A percentile compares a stretch with the other conserved stretches of the same genome.
Conservation (phyloP, 169 alveolate genomes). For the Plasmodium fragile region DNA sequence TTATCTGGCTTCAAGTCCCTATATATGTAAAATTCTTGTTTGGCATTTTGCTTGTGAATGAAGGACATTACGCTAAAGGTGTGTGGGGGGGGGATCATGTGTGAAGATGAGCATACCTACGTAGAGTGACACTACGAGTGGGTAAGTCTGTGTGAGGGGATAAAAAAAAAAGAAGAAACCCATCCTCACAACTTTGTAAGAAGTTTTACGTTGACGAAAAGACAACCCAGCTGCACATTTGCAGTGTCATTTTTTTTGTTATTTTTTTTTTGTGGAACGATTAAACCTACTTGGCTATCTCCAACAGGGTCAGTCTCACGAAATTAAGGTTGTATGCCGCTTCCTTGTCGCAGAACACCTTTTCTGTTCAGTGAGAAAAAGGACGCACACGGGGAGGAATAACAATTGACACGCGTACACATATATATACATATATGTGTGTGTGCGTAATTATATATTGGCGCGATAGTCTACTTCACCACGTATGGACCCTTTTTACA, state of each 20-base stretch:
- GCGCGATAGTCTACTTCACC: neutral
- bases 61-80: slow-evolving; percentile 37
- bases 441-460: neutral
- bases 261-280: neutral
- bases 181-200: neutral
- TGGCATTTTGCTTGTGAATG: slow-evolving; percentile 42
- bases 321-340: slow-evolving; percentile 35
- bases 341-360: slow-evolving; percentile 24
- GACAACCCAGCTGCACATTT: neutral
- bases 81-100: neutral
- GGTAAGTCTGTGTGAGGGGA: neutral
- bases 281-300: slow-evolving; percentile 53
- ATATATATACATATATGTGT: no score
- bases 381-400: neutral
- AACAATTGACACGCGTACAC: neutral
- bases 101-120: neutral
- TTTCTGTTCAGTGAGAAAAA: slow-evolving; percentile 10
- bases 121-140: neutral
- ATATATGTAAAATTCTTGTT: slow-evolving; percentile 45
- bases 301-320: slow-evolving; percentile 52
- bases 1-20: slow-evolving; percentile 70
- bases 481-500: neutral
- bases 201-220: neutral
- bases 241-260: neutral
- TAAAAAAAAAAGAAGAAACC: neutral